These are phyloP conservation scores for Rhodotorula graminis DNA, from an alignment of 768 basidiomycete species.

Conservation along the genomic window DNA sequence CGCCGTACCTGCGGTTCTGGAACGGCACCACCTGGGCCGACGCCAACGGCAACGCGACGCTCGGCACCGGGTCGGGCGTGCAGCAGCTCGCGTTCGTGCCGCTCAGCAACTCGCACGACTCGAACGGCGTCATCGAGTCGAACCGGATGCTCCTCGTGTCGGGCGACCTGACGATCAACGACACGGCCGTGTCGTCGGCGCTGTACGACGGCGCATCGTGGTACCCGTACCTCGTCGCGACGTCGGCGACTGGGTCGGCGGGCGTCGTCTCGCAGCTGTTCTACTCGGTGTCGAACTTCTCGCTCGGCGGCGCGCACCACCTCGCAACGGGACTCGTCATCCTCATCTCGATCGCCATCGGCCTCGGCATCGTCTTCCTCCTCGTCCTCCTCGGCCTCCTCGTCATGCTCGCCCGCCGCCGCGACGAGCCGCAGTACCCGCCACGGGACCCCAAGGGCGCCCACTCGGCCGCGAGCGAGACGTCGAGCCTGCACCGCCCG, in stretches of 20 bases:
- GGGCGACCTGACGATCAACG: slow-evolving; percentile 65
- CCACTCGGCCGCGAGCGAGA: slow-evolving; percentile 2
- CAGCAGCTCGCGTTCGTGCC: slow-evolving; percentile 88
- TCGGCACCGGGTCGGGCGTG: slow-evolving; percentile 54
- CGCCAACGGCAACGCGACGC: slow-evolving; percentile 51
- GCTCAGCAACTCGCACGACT: slow-evolving; percentile 65
- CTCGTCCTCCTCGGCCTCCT: slow-evolving; percentile 77
- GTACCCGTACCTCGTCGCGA: slow-evolving; percentile 74
- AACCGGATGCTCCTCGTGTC: slow-evolving; percentile 89
- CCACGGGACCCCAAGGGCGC: slow-evolving; percentile 4
- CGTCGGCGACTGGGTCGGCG: slow-evolving; percentile 60
- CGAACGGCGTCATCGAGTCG: slow-evolving; percentile 64
- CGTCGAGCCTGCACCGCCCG: slow-evolving; percentile 57
- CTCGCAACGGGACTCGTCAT: slow-evolving; percentile 90
- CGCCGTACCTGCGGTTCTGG: slow-evolving; percentile 77
- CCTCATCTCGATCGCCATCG: slow-evolving; percentile 92
- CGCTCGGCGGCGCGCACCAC: slow-evolving; percentile 67
- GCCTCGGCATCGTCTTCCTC: slow-evolving; percentile 86
- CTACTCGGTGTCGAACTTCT: slow-evolving; percentile 72
- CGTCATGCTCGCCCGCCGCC: slow-evolving; percentile 81
- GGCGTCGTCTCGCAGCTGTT: slow-evolving; percentile 75
- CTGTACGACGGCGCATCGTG: slow-evolving; percentile 78
- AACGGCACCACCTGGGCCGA: slow-evolving; percentile 71
- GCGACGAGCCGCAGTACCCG: slow-evolving; percentile 56
- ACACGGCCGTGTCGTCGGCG: slow-evolving; percentile 75